Conservation (phyloP, 2,329 filamentous ascomycete species). For the Meredithiella fracta region DNA sequence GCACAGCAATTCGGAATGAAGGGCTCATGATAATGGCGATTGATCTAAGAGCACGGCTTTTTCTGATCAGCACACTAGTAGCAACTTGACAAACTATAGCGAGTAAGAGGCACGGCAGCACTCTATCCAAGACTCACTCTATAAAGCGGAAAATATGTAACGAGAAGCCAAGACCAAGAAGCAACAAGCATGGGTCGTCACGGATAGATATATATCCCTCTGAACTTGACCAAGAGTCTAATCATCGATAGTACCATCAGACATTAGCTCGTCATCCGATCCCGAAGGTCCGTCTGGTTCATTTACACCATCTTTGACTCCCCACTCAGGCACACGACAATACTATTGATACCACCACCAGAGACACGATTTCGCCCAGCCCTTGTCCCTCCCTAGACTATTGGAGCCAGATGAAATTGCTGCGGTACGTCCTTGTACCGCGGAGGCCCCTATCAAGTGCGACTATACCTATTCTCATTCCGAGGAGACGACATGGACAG, state of each 20-base stretch:
- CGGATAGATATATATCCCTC: not conserved
- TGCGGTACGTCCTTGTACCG: not conserved
- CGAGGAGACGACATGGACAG: not conserved
- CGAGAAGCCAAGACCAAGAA: not conserved
- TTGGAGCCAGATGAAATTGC: not conserved
- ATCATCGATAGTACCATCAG: not conserved
- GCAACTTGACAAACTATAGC: not conserved
- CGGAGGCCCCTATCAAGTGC: not conserved
- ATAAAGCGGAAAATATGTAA: not conserved
- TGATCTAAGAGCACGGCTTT: not conserved
- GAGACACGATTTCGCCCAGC: not conserved
- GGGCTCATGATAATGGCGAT: not conserved
- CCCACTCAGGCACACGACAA: too few relatives aligned
- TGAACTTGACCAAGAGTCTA: not conserved
- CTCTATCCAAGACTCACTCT: not conserved
- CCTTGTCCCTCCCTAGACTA: not conserved
- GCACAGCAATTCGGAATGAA: not conserved
- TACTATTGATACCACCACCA: too few relatives aligned
- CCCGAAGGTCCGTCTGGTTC: too few relatives aligned
- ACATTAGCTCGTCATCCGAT: too few relatives aligned
- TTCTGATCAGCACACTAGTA: not conserved
- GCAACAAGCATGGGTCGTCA: not conserved
- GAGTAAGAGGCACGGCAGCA: not conserved
- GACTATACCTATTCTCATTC: not conserved
- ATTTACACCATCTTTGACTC: too few relatives aligned